phyloP scores from a whole-genome alignment of 768 basidiomycete genomes.

The Chiua virens region DNA sequence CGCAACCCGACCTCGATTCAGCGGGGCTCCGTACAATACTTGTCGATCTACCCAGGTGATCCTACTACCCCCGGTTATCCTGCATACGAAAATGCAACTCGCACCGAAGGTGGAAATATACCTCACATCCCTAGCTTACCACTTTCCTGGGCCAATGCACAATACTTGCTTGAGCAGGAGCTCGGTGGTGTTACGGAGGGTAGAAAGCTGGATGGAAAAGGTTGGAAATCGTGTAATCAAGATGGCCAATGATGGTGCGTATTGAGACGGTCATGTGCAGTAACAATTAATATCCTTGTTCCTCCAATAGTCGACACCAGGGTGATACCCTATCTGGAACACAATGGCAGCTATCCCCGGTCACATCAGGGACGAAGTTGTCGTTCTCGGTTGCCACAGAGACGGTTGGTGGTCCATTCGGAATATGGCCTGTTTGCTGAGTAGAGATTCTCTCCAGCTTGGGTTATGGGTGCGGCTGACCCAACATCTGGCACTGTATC shows the following conservation, averaged over 20 bases:
- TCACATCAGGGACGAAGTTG: constrained; percentile 77
- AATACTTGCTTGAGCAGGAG: constrained; percentile 59
- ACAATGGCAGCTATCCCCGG: constrained; percentile 82
- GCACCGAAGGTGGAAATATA: constrained; percentile 57
- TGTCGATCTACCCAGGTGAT: constrained; percentile 67
- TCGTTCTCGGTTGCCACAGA: constrained; percentile 83
- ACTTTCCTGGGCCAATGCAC: constrained; percentile 82
- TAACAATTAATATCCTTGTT: background rate
- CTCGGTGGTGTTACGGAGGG: constrained; percentile 42
- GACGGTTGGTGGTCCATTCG: constrained; percentile 55
- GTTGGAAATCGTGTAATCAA: constrained; percentile 47
- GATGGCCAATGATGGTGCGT: constrained; percentile 53
- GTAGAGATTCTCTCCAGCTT: constrained; percentile 20
- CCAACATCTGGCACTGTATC: constrained; percentile 57
- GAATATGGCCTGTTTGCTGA: background rate
- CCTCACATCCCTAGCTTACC: constrained; percentile 82
- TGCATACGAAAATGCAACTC: constrained; percentile 78
- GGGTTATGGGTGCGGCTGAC: constrained; percentile 52
- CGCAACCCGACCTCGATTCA: constrained; percentile 81
- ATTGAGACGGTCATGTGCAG: background rate
- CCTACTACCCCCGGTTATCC: constrained; percentile 88
- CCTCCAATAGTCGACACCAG: constrained; percentile 61
- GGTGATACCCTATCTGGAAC: constrained; percentile 91
- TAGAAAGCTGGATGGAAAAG: constrained; percentile 46
- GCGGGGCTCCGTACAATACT: constrained; percentile 77